Base-by-base conservation (phyloP, 192 early-diverging fungal species). In the Coemansia sp. region DNA sequence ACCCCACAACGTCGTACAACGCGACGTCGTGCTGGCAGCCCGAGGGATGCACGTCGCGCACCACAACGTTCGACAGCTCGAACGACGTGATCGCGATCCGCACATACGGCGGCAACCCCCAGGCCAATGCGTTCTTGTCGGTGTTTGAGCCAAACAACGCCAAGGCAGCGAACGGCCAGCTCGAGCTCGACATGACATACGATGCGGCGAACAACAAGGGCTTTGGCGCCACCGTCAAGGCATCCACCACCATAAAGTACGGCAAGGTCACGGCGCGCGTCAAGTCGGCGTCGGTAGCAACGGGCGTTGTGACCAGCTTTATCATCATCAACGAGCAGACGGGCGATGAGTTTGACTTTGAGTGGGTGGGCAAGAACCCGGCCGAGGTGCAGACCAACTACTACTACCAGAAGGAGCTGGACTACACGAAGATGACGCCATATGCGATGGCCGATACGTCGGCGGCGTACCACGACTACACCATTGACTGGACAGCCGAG, bases 261-360 rank as follows among this genome's bases (percentile, higher is more conserved):
- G 88, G 88, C 26, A 76, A 64, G 22, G 80, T 86, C 2, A 84
- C 83, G 7, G 86, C 86, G 0, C 82, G 84, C 14, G 75, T 87
- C 35, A 85, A 84, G 74, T 74, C 85, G 0, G 87, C 74, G 7
- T 81, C 82, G 10, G 64, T 63, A 0, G 81, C 82, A 1, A 68
- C 66, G 0, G 86, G 86, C 19, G 85, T 89, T 10, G 85, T 89
- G 9, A 80, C 84, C 12, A 76, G 81, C 20, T 86, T 87, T 41
- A 85, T 88, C 29, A 67, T 77, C 47, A 64, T 68, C 47, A 75
- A 68, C 63, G 75, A 77, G 50, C 59, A 70, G 64, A 82, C 57
- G 23, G 84, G 84, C 39, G 87, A 90, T 61, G 88, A 90, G 62
- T 83, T 90, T 27, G 88, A 90, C 69, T 86, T 83, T 66, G 86